Evolutionary conservation across 2,329 filamentous ascomycete species (phyloP).

Genomic region (Fusarium annulatum): DNA sequence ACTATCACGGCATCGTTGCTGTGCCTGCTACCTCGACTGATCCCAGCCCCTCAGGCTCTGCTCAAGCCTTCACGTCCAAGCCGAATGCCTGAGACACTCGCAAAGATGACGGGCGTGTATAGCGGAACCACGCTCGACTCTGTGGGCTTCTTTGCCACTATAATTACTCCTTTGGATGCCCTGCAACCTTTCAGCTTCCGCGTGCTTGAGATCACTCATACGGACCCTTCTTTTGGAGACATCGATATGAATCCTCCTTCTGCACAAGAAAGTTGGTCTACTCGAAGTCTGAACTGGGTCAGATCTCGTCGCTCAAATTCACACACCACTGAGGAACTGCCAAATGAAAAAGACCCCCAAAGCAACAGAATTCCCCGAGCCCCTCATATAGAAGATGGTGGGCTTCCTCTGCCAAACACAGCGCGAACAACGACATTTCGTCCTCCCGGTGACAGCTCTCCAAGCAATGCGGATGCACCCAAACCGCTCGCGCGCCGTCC

Average conservation of each 20-base stretch:
- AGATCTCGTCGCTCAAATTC: slow-evolving; percentile 11
- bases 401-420: slow-evolving; percentile 12
- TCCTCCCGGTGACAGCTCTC: not conserved
- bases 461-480: not conserved
- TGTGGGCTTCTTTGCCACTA: slow-evolving; percentile 71
- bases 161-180: slow-evolving; percentile 66
- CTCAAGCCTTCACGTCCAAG: slow-evolving; percentile 65
- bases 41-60: slow-evolving; percentile 72
- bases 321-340: not conserved
- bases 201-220: slow-evolving; percentile 61
- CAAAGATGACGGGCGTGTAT: slow-evolving; percentile 68
- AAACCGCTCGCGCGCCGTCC: slow-evolving; percentile 43
- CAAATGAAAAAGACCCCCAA: not conserved
- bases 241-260: slow-evolving; percentile 11
- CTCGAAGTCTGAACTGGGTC: slow-evolving; percentile 22
- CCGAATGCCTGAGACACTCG: slow-evolving; percentile 65
- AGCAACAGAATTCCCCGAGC: slow-evolving; percentile 12
- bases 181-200: slow-evolving; percentile 60
- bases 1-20: slow-evolving; percentile 68
- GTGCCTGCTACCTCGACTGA: slow-evolving; percentile 68
- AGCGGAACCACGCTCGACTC: slow-evolving; percentile 65
- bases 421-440: slow-evolving; percentile 18
- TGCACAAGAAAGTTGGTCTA: slow-evolving; percentile 10
- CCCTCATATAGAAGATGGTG: slow-evolving; percentile 27
- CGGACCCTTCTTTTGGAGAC: slow-evolving; percentile 39